Conservation (phyloP, 495 filamentous ascomycete species). For the Tuber calosporum region DNA sequence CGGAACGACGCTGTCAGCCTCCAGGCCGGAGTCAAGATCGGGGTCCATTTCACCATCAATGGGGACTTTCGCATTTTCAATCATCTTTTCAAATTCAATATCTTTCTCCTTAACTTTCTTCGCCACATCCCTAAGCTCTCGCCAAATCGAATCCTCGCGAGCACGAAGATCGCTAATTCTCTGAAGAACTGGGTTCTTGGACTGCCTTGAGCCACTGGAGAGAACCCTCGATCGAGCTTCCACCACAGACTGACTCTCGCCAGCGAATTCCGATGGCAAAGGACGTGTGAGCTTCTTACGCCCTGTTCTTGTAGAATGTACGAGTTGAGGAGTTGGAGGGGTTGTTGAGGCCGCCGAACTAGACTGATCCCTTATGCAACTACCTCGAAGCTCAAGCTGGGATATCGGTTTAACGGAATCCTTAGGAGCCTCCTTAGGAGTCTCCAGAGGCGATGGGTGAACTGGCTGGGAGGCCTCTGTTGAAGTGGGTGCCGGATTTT, state of each 20-base stretch:
- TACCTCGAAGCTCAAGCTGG: not conserved
- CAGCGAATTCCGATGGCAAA: not conserved
- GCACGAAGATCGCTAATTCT: slow-evolving; percentile 17
- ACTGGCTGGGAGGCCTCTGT: not conserved
- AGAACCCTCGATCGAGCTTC: not conserved
- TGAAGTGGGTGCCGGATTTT: not conserved
- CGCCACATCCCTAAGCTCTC: slow-evolving; percentile 21
- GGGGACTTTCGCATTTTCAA: slow-evolving; percentile 6
- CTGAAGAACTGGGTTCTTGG: not conserved
- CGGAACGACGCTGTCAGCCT: not conserved
- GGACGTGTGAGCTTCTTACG: not conserved
- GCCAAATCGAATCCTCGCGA: slow-evolving; percentile 14
- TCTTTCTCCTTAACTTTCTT: slow-evolving; percentile 16
- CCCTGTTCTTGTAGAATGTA: not conserved
- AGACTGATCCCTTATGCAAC: not conserved
- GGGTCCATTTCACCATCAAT: not conserved
- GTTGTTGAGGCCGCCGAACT: not conserved
- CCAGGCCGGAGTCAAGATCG: not conserved
- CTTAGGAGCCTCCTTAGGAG: not conserved
- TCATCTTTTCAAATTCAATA: slow-evolving; percentile 13
- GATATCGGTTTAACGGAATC: not conserved
- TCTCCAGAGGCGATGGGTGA: not conserved
- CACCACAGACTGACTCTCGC: not conserved
- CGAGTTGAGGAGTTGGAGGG: not conserved
- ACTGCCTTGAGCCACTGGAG: not conserved